phyloP scores from a whole-genome alignment of 768 basidiomycete species.

The Boletus rubescentipes region DNA sequence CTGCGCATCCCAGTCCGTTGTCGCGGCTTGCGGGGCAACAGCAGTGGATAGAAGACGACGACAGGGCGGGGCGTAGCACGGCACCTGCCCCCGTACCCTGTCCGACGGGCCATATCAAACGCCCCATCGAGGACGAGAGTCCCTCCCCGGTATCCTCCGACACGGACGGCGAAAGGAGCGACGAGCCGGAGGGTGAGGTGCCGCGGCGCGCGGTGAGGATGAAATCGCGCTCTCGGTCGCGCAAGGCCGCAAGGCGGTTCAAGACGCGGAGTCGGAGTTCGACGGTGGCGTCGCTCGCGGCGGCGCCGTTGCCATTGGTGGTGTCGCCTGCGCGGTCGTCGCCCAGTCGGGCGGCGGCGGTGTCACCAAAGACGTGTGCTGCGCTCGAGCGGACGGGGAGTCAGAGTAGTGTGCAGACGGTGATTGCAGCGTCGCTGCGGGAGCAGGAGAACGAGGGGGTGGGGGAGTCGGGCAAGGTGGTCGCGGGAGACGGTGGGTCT shows the following conservation, averaged over 20 bases:
- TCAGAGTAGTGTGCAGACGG: conserved; percentile 68
- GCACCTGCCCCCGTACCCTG: too few relatives aligned
- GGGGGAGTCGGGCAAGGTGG: conserved; percentile 17
- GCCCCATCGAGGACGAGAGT: conserved; percentile 46
- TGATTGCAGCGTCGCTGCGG: conserved; percentile 54
- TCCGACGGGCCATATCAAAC: neutral
- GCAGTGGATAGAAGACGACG: conserved; percentile 54
- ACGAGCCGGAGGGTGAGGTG: conserved; percentile 20
- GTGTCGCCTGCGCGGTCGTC: conserved; percentile 20
- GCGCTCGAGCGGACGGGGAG: conserved; percentile 50
- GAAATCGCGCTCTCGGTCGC: conserved; percentile 25
- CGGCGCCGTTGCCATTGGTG: conserved; percentile 33
- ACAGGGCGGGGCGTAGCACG: conserved; percentile 11
- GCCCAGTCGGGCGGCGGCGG: neutral
- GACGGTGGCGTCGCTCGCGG: conserved; percentile 61
- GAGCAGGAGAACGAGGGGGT: conserved; percentile 32
- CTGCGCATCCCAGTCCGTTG: conserved; percentile 61
- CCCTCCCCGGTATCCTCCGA: conserved; percentile 63
- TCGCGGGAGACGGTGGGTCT: conserved; percentile 31
- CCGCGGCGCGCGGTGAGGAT: neutral
- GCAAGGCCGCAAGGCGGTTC: conserved; percentile 26
- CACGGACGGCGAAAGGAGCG: conserved; percentile 50
- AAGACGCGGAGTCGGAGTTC: conserved; percentile 60
- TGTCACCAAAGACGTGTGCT: conserved; percentile 15
- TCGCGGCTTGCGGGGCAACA: conserved; percentile 56